A percentile compares a stretch with the other conserved stretches of the same genome.
Conservation (phyloP, 225 moss, liverwort and hornwort genomes). For the Physcomitrellopsis africana region DNA sequence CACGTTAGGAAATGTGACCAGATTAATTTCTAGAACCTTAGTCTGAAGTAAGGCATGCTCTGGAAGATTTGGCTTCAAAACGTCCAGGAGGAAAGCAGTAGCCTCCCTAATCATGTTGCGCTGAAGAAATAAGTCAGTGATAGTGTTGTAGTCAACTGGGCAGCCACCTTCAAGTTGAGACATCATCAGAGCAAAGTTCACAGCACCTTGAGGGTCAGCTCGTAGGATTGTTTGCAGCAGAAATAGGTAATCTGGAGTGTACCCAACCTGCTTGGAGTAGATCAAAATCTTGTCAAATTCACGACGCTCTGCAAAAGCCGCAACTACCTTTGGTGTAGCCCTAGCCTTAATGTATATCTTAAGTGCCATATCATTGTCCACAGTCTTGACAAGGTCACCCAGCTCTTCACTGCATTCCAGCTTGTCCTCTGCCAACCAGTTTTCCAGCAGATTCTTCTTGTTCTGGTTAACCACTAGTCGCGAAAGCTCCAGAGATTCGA, state of each 20-base stretch:
- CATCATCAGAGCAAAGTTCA: slow-evolving; percentile 90
- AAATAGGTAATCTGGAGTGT: slow-evolving; percentile 84
- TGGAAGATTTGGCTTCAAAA: slow-evolving; percentile 79
- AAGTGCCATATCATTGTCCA: slow-evolving; percentile 88
- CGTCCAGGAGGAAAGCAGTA: slow-evolving; percentile 83
- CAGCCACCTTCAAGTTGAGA: slow-evolving; percentile 85
- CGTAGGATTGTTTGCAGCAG: slow-evolving; percentile 79
- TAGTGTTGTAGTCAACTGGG: slow-evolving; percentile 80
- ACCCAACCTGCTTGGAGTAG: slow-evolving; percentile 91
- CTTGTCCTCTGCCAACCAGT: slow-evolving; percentile 90
- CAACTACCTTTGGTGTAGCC: slow-evolving; percentile 86
- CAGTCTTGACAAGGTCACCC: slow-evolving; percentile 88
- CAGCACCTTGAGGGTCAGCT: slow-evolving; percentile 82
- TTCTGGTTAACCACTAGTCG: slow-evolving; percentile 81
- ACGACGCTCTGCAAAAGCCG: slow-evolving; percentile 81
- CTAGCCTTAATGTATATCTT: slow-evolving; percentile 85
- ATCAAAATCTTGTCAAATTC: slow-evolving; percentile 91
- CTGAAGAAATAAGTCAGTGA: slow-evolving; percentile 81
- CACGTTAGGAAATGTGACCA: slow-evolving; percentile 86
- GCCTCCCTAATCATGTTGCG: slow-evolving; percentile 92
- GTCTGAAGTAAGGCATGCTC: slow-evolving; percentile 84
- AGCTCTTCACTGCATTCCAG: slow-evolving; percentile 85
- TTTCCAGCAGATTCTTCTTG: slow-evolving; percentile 81
- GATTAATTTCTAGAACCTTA: slow-evolving; percentile 87
- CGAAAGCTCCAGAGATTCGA: slow-evolving; percentile 79